Evolutionary conservation across 495 filamentous ascomycete species (phyloP).

Genomic region (Astrocystis sublimbata): DNA sequence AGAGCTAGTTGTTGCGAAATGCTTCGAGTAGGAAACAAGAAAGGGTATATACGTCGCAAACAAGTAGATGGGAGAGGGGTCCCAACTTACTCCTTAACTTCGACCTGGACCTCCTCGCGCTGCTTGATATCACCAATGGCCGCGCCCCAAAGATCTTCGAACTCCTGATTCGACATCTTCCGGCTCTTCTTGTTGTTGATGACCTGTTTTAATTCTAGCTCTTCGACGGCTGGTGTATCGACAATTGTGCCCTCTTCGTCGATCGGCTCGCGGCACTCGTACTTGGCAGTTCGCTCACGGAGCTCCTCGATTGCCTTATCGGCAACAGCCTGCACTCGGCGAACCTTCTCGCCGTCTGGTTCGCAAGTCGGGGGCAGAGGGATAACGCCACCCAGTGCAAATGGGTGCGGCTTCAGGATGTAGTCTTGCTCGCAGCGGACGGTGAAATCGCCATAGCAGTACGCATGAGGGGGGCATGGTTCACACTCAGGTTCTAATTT

Average conservation of each 20-base stretch:
- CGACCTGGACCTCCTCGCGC: conserved; percentile 77
- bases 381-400: conserved; percentile 76
- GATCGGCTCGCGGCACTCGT: conserved; percentile 80
- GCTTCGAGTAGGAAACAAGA: conserved; percentile 15
- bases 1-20: conserved; percentile 13
- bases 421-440: conserved; percentile 85
- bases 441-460: conserved; percentile 76
- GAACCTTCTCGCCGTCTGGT: conserved; percentile 88
- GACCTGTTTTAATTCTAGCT: conserved; percentile 72
- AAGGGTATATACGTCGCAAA: neutral
- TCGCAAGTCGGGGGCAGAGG: conserved; percentile 93
- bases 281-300: conserved; percentile 80
- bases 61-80: neutral
- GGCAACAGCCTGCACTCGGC: conserved; percentile 81
- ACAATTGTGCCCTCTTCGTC: conserved; percentile 60
- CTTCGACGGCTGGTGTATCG: conserved; percentile 65
- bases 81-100: conserved; percentile 72
- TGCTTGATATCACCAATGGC: conserved; percentile 82
- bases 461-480: conserved; percentile 87
- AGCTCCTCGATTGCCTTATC: conserved; percentile 87
- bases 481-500: conserved; percentile 82
- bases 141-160: conserved; percentile 86
- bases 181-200: conserved; percentile 72
- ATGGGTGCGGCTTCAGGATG: conserved; percentile 78
- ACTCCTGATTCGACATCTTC: conserved; percentile 81